Conservation (phyloP, 192 early-diverging fungal genomes). For the Rhizophagus sp. region DNA sequence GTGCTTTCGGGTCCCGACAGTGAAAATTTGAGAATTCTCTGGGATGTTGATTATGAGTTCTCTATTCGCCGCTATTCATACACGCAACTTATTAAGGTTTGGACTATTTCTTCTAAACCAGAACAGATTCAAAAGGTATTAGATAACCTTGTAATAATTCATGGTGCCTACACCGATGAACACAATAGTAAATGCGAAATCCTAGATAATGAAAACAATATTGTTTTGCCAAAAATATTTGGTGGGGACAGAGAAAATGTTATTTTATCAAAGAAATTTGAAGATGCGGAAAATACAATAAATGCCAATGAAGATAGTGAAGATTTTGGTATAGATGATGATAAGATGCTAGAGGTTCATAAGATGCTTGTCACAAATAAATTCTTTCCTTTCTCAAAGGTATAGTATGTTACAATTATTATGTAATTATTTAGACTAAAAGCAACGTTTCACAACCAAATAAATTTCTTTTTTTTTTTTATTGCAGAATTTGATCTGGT, state of each 20-base stretch:
- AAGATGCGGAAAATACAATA: not conserved
- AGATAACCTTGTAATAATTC: not conserved
- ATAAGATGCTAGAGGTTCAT: slow-evolving; percentile 7
- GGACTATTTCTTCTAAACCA: not conserved
- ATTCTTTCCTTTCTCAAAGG: slow-evolving; percentile 16
- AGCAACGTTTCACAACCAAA: not conserved
- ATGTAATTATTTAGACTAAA: not conserved
- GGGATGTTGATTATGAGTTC: slow-evolving; percentile 20
- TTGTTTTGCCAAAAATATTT: not conserved
- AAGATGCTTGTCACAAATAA: slow-evolving; percentile 26
- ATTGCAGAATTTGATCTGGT: slow-evolving; percentile 7
- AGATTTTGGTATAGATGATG: not conserved
- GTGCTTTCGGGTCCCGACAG: not conserved
- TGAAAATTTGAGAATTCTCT: slow-evolving; percentile 1
- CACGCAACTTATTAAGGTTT: slow-evolving; percentile 14
- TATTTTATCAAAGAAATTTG: not conserved
- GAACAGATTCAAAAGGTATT: not conserved
- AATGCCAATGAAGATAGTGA: not conserved
- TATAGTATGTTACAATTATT: not conserved
- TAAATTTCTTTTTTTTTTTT: not conserved
- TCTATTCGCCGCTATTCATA: not conserved
- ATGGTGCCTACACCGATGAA: not conserved
- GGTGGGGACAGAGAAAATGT: not conserved
- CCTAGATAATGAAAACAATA: not conserved
- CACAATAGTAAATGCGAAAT: not conserved